These are phyloP conservation scores for Effrenium voratum DNA, from an alignment of 73 alveolate species.

Conservation along the genomic window DNA sequence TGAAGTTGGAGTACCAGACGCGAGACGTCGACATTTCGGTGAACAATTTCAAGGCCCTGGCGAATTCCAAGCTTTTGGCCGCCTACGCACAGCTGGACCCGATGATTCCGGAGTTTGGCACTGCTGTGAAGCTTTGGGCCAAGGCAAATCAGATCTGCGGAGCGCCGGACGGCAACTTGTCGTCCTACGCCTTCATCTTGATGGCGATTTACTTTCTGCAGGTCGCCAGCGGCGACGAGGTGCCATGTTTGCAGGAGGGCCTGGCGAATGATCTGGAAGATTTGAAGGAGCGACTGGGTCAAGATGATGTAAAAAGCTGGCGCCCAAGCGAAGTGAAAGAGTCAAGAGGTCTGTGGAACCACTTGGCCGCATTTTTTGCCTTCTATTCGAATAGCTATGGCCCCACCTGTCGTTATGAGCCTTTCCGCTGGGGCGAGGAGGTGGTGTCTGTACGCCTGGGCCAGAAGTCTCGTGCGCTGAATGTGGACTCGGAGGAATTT, in stretches of 20 bases:
- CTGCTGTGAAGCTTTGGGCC: constrained; percentile 86
- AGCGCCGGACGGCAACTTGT: constrained; percentile 46
- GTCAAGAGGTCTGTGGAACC: no score
- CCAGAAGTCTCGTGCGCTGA: no score
- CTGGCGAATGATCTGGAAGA: not conserved
- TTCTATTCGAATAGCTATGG: no score
- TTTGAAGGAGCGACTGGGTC: not conserved
- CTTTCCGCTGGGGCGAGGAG: no score
- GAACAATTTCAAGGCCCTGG: constrained; percentile 73
- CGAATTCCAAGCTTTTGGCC: constrained; percentile 39
- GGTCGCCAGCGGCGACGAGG: constrained; percentile 66
- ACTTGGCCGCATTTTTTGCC: no score
- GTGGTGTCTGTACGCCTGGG: no score
- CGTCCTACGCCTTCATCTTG: constrained; percentile 67
- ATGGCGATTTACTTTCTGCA: constrained; percentile 74
- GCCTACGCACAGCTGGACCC: constrained; percentile 74
- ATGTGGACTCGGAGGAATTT: no score
- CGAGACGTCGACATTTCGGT: constrained; percentile 82
- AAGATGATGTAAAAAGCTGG: no score
- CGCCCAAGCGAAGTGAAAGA: no score
- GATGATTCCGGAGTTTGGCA: constrained; percentile 63
- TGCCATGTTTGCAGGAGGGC: constrained; percentile 62
- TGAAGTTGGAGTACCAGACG: constrained; percentile 50
- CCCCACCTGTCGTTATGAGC: no score
- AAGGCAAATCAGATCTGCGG: constrained; percentile 28